These are phyloP conservation scores for Glaciozyma antarctica DNA, from an alignment of 768 basidiomycete genomes.

Conservation along the genomic window DNA sequence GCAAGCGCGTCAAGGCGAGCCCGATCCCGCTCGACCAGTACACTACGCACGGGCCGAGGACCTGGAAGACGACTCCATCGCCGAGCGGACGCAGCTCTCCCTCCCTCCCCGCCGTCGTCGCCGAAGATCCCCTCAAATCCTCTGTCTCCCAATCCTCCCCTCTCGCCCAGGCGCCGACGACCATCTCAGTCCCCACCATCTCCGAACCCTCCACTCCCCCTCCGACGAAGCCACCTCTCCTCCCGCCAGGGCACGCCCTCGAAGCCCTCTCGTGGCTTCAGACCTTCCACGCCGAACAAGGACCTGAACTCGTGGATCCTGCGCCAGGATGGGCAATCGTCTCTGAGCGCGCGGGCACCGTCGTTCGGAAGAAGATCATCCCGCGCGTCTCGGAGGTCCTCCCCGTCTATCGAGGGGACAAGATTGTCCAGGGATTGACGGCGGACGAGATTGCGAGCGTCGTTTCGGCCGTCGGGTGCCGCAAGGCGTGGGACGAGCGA, in stretches of 20 bases:
- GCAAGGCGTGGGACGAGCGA: conserved; percentile 77
- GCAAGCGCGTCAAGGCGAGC: conserved; percentile 73
- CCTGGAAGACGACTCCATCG: neutral
- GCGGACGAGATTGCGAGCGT: conserved; percentile 80
- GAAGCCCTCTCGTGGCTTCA: conserved; percentile 74
- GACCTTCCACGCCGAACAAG: conserved; percentile 51
- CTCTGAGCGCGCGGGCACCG: conserved; percentile 59
- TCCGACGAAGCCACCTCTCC: conserved; percentile 15
- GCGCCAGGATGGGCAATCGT: conserved; percentile 64
- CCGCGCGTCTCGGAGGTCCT: conserved; percentile 68
- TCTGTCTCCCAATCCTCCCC: neutral
- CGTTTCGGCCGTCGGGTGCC: conserved; percentile 58
- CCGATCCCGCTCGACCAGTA: conserved; percentile 87
- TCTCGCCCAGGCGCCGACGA: neutral
- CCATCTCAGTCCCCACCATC: neutral
- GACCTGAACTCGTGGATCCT: conserved; percentile 44
- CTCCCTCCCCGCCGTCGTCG: neutral
- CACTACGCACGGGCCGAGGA: conserved; percentile 20
- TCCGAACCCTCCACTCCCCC: neutral
- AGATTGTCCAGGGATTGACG: conserved; percentile 84
- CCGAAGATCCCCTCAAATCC: neutral
- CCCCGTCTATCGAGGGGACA: conserved; percentile 76
- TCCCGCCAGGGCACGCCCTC: conserved; percentile 69
- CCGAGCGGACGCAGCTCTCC: neutral
- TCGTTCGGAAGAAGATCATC: conserved; percentile 64